Evolutionary conservation across 805 yeast species (phyloP), one percentile per base, ranked within the genome.

Genomic region (Saturnispora galanensis): DNA sequence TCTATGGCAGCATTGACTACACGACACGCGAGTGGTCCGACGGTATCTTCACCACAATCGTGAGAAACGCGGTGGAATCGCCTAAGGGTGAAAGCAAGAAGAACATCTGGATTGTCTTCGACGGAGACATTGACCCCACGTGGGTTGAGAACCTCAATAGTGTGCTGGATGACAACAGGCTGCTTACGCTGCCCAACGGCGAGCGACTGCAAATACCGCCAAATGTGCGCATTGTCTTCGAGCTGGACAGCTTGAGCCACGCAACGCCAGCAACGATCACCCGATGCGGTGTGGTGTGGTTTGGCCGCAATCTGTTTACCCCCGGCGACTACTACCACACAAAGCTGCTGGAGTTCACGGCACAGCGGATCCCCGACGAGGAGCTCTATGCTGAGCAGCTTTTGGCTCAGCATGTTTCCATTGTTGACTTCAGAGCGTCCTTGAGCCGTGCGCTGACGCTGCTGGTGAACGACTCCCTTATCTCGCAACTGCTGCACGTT

Each of bases 141-240:
- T 90, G 97, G 95, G 86, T 86, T 1, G 97, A 90, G 55, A 82
- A 83, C 45, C 66, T 90, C 51, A 90, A 90, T 64, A 83, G 95
- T 65, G 93, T 88, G 9, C 67, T 90, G 13, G 97, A 90, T 62
- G 97, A 90, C 52, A 90, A 88, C 62, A 78, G 75, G 50, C 51
- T 83, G 1, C 62, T 90, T 35, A 88, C 97, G 0, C 65, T 90
- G 9, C 93, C 97, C 0, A 87, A 79, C 56, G 97, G 97, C 34
- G 97, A 90, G 58, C 73, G 96, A 17, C 57, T 90, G 6, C 65
- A 72, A 1, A 60, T 90, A 1, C 87, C 95, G 0, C 53, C 63
- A 0, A 81, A 81, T 51, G 70, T 86, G 4, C 69, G 75, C 17
- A 57, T 90, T 10, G 52, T 88, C 0, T 88, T 90, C 64, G 97